phyloP scores from a whole-genome alignment of 257 asterid genomes.

The Prunella vulgaris region DNA sequence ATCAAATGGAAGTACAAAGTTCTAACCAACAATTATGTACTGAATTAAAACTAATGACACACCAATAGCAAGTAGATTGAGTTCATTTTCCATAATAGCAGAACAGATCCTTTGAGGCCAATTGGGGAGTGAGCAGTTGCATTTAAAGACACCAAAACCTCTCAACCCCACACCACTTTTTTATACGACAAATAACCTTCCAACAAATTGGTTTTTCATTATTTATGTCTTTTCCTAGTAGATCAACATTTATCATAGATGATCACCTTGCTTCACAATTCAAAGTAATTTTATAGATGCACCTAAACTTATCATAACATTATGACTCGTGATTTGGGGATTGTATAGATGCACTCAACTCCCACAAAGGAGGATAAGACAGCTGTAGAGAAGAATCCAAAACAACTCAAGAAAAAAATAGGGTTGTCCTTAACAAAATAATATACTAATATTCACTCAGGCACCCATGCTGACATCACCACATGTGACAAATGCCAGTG shows the following conservation, averaged over 20 bases:
- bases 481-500: background rate
- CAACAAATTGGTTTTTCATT: background rate
- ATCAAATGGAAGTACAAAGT: background rate
- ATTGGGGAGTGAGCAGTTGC: background rate
- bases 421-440: background rate
- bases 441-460: background rate
- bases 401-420: conserved; percentile 2
- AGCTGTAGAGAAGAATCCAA: background rate
- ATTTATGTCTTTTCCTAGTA: background rate
- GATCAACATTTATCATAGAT: background rate
- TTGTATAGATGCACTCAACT: background rate
- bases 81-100: background rate
- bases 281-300: background rate
- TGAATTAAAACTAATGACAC: background rate
- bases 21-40: background rate
- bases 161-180: background rate
- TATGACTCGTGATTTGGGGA: conserved; percentile 3
- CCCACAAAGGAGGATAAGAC: background rate
- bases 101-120: background rate
- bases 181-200: background rate
- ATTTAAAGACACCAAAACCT: background rate
- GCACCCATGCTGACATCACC: background rate
- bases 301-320: background rate
- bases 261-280: conserved; percentile 3
- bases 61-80: background rate